phyloP scores from a whole-genome alignment of 805 yeast species.

The Nematodospora valgi region DNA sequence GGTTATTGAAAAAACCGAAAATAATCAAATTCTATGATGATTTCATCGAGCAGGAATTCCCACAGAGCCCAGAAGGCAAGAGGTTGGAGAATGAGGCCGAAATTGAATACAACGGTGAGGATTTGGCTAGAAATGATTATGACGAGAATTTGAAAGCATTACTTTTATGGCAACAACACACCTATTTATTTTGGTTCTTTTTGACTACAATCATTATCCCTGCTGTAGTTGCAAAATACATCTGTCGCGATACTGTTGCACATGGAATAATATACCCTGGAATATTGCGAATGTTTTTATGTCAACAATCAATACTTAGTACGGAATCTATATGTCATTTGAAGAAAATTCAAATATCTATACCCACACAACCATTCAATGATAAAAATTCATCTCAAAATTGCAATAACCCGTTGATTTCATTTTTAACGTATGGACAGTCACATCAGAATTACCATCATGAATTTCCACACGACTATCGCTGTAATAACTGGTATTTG shows the following conservation, averaged over 20 bases:
- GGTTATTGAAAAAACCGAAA: conserved; percentile 69
- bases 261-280: conserved; percentile 66
- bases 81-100: conserved; percentile 30
- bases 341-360: conserved; percentile 58
- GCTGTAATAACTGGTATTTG: conserved; percentile 68
- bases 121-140: conserved; percentile 12
- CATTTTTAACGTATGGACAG: conserved; percentile 79
- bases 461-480: conserved; percentile 88
- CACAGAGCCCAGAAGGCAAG: conserved; percentile 10
- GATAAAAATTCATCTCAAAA: conserved; percentile 67
- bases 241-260: conserved; percentile 27
- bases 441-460: conserved; percentile 93
- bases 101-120: conserved; percentile 9
- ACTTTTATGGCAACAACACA: conserved; percentile 34
- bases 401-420: conserved; percentile 55
- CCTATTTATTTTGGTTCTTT: conserved; percentile 24
- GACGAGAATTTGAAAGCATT: conserved; percentile 18
- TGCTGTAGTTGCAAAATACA: conserved; percentile 16
- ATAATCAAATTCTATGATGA: conserved; percentile 27
- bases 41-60: conserved; percentile 36
- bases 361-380: conserved; percentile 48
- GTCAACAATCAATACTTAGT: conserved; percentile 77
- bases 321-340: conserved; percentile 82
- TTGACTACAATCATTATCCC: conserved; percentile 32
- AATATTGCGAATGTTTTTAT: conserved; percentile 59